A percentile compares a stretch with the other conserved stretches of the same genome.
Conservation (phyloP, 1,139 yeast genomes). For the Magnusiomyces paraingens region DNA sequence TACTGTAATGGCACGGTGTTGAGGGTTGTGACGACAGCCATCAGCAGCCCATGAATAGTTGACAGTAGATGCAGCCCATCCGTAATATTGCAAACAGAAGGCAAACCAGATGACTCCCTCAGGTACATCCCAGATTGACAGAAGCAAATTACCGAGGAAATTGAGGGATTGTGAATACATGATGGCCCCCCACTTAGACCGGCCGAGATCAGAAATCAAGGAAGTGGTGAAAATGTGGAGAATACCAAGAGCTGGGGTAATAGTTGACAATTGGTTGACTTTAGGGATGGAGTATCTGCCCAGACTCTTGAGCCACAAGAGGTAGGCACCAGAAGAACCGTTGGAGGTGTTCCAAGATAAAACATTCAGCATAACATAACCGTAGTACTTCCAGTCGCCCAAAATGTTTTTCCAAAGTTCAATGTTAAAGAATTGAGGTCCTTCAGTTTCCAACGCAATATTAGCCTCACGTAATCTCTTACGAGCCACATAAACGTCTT, state of each 20-base stretch:
- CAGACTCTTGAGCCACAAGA: conserved; percentile 46
- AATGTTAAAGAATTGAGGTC: conserved; percentile 19
- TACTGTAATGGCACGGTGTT: conserved; percentile 37
- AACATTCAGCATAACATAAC: conserved; percentile 40
- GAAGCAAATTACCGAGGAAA: conserved; percentile 39
- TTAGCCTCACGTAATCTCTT: conserved; percentile 32
- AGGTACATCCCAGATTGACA: conserved; percentile 44
- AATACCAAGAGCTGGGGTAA: conserved; percentile 49
- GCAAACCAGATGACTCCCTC: conserved; percentile 45
- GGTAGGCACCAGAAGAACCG: conserved; percentile 46
- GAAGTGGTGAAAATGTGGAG: conserved; percentile 43
- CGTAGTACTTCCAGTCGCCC: conserved; percentile 46
- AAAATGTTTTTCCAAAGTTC: conserved; percentile 43
- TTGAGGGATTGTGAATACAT: conserved; percentile 46
- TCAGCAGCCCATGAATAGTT: conserved; percentile 25
- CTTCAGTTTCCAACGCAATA: conserved; percentile 7
- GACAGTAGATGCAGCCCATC: conserved; percentile 40
- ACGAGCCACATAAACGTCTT: conserved; percentile 58
- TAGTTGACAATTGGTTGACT: conserved; percentile 40
- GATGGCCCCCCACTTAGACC: conserved; percentile 53
- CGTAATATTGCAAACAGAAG: conserved; percentile 38
- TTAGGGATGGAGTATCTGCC: conserved; percentile 38
- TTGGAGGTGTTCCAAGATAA: conserved; percentile 60
- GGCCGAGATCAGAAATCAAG: conserved; percentile 45
- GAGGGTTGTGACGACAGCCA: conserved; percentile 26